Conservation (phyloP, 495 filamentous ascomycete species). For the Tuber aestivum region DNA sequence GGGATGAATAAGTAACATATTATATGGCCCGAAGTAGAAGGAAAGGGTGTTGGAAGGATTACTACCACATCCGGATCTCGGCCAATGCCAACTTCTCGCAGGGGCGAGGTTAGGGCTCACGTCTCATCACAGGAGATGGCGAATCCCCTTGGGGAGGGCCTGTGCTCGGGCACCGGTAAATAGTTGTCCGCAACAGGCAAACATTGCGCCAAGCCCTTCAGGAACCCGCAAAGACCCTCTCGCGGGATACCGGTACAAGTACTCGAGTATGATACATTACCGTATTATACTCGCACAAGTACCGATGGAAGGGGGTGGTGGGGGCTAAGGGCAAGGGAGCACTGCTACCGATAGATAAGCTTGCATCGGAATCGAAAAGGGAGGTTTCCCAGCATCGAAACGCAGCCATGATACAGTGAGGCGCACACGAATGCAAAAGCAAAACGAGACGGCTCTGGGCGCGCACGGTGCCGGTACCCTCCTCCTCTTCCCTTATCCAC, state of each 20-base stretch:
- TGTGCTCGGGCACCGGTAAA: not conserved
- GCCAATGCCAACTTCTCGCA: too few relatives aligned
- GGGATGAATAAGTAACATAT: not conserved
- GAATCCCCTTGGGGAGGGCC: not conserved
- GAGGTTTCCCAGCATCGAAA: not conserved
- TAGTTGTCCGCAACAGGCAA: not conserved
- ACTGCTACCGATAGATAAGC: not conserved
- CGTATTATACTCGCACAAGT: too few relatives aligned
- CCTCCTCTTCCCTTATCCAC: not conserved
- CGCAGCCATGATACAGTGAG: not conserved
- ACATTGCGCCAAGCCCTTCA: not conserved
- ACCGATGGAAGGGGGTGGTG: too few relatives aligned
- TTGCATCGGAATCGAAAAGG: not conserved
- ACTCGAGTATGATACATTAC: too few relatives aligned
- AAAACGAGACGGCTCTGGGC: not conserved
- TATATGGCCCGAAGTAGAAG: not conserved
- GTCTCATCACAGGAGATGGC: not conserved
- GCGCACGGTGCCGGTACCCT: not conserved
- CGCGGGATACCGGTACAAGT: too few relatives aligned
- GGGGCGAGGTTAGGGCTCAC: not conserved
- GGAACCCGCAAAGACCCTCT: too few relatives aligned
- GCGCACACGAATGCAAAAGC: not conserved
- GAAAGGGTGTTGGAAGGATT: not conserved
- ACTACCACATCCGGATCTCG: too few relatives aligned
- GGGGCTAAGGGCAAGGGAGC: too few relatives aligned